phyloP scores from a whole-genome alignment of 2,329 filamentous ascomycete species.

The Fusarium hostae region DNA sequence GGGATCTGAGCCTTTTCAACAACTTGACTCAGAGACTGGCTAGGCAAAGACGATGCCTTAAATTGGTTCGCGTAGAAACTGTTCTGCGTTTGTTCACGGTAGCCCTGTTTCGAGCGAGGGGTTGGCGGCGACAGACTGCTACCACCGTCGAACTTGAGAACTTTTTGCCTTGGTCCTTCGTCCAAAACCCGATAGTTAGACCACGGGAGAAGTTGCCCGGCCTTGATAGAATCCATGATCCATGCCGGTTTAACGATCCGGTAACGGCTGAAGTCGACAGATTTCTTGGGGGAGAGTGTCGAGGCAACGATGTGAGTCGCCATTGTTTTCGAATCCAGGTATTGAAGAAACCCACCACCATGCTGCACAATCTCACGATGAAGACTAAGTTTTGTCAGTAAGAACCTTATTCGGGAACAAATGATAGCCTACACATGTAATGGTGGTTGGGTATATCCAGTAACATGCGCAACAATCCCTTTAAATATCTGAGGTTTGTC shows the following conservation, averaged over 20 bases:
- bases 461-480: conserved; percentile 89
- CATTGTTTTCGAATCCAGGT: conserved; percentile 92
- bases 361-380: conserved; percentile 89
- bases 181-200: conserved; percentile 84
- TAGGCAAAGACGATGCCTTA: conserved; percentile 51
- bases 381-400: conserved; percentile 58
- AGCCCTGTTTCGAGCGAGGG: conserved; percentile 68
- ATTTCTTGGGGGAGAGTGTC: conserved; percentile 90
- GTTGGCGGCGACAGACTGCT: conserved; percentile 74
- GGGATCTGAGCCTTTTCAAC: conserved; percentile 46
- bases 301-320: conserved; percentile 97
- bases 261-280: conserved; percentile 86
- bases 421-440: conserved; percentile 72
- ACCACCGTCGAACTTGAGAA: conserved; percentile 71
- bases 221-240: conserved; percentile 89
- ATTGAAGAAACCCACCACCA: conserved; percentile 95
- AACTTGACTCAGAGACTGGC: conserved; percentile 45
- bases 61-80: conserved; percentile 87
- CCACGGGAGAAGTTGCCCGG: conserved; percentile 87
- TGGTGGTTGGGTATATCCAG: conserved; percentile 95
- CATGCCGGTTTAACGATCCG: conserved; percentile 94
- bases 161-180: conserved; percentile 83
- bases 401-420: background rate
- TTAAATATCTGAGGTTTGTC: conserved; percentile 89
- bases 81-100: conserved; percentile 81